phyloP scores from a whole-genome alignment of 2,329 filamentous ascomycete species.

The Aspergillus aculeatus region DNA sequence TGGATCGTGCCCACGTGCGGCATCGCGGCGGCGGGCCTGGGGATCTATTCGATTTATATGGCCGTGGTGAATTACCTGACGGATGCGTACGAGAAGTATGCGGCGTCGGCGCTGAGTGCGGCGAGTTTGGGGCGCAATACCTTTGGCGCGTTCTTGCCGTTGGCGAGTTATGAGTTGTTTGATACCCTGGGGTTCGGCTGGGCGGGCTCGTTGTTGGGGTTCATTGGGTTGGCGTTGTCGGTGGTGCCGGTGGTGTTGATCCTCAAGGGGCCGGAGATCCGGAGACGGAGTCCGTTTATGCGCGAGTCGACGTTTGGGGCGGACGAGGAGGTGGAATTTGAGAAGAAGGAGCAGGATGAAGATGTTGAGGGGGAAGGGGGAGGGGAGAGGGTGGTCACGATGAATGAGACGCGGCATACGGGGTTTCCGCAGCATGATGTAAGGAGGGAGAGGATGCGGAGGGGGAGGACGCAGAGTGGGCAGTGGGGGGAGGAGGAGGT shows the following conservation, averaged over 20 bases:
- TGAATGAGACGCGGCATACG: background rate
- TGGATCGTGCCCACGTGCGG: constrained; percentile 38
- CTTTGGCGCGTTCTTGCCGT: constrained; percentile 48
- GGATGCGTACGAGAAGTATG: constrained; percentile 51
- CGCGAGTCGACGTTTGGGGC: constrained; percentile 26
- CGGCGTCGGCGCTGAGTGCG: constrained; percentile 48
- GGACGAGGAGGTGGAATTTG: constrained; percentile 7
- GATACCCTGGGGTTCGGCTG: constrained; percentile 43
- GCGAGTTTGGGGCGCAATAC: constrained; percentile 47
- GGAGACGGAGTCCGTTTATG: constrained; percentile 32
- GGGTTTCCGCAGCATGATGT: constrained; percentile 1
- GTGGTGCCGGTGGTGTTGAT: constrained; percentile 44
- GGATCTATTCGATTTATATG: constrained; percentile 47
- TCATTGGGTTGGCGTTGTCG: constrained; percentile 41
- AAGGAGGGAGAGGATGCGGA: background rate
- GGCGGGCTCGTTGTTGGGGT: constrained; percentile 46
- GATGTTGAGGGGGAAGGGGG: background rate
- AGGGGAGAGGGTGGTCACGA: background rate
- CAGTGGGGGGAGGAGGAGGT: background rate
- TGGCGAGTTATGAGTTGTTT: constrained; percentile 44
- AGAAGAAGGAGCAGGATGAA: background rate
- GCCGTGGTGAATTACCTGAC: constrained; percentile 51
- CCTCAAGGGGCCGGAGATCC: constrained; percentile 42
- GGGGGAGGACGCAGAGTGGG: background rate
- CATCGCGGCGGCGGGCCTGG: constrained; percentile 40